Evolutionary conservation across 176 grass and related monocot genomes (phyloP), one percentile per base, ranked within the genome.

Genomic region (Aegilops tauschii): DNA sequence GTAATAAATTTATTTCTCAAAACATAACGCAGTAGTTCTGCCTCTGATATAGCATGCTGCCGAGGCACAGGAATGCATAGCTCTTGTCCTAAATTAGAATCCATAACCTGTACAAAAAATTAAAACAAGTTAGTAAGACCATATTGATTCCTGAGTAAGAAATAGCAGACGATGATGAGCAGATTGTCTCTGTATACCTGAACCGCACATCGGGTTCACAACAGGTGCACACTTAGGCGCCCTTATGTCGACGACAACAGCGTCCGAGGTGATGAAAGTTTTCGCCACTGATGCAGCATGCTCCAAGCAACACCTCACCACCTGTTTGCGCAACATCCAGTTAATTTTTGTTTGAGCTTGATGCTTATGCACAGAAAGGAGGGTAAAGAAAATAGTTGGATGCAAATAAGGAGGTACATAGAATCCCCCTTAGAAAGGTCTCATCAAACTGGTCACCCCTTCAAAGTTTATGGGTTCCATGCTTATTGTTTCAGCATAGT

Each of bases 281-380:
- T 92, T 97, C 2, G 92, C 92, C n/a, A 97, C 92, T 0, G 95
- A 97, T 1, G 95, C 69, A 0, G 95, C 92, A 39, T 97, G 95
- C 86, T 97, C 92, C 88, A 97, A 82, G 62, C 95, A 97, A 69
- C 92, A 94, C 37, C 95, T 97, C 80, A 94, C 95, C 83, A 94
- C 95, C 90, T 97, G 65, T 49, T 68, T 73, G 39, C 2, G 13
- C 64, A 31, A 66, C 31, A 66, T 31, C 64, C 13, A 66, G 28
- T 66, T 30, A 66, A 66, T 66, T 31, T 13, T 30, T 31, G 25
- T 21, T 21, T 13, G 28, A 3, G 5, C 28, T 30, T 30, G 13
- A 66, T 66, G 12, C 12, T 31, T 66, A 30, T 66, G 64, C 27
- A 31, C 6, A 30, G n/a, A 52, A 79, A 77, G 69, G 80, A n/a